Evolutionary conservation across 2,329 filamentous ascomycete species (phyloP).

Genomic region (Cladosporium sp.): DNA sequence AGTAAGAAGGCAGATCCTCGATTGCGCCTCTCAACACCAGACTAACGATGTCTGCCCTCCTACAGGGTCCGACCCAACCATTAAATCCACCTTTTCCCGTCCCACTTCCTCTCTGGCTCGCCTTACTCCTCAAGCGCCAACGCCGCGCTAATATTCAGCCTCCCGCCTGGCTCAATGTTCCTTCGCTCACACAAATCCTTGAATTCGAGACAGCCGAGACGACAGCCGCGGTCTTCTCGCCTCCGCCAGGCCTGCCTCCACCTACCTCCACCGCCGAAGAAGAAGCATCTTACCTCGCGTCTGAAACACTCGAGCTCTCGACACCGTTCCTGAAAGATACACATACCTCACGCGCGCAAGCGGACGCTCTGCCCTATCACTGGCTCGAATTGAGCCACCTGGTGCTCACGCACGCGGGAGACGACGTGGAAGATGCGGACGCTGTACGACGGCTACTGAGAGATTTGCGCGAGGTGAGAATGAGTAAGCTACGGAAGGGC

Average conservation of each 20-base stretch:
- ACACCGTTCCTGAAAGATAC: slow-evolving; percentile 70
- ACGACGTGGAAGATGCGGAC: slow-evolving; percentile 71
- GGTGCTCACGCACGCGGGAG: slow-evolving; percentile 74
- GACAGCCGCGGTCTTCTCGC: slow-evolving; percentile 66
- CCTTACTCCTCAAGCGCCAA: slow-evolving; percentile 89
- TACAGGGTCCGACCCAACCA: slow-evolving; percentile 67
- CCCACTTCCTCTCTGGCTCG: slow-evolving; percentile 85
- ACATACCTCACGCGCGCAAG: slow-evolving; percentile 62
- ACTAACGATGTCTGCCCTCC: neutral
- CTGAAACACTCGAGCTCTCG: slow-evolving; percentile 25
- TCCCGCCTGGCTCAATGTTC: slow-evolving; percentile 77
- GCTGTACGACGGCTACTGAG: slow-evolving; percentile 68
- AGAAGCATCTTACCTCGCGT: slow-evolving; percentile 22
- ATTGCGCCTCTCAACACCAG: neutral
- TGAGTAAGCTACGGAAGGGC: slow-evolving; percentile 78
- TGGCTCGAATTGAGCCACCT: slow-evolving; percentile 90
- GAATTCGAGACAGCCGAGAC: slow-evolving; percentile 66
- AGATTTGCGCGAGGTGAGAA: slow-evolving; percentile 79
- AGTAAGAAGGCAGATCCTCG: neutral
- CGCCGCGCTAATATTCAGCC: slow-evolving; percentile 87
- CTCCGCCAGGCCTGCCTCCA: slow-evolving; percentile 62
- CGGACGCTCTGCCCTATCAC: slow-evolving; percentile 78
- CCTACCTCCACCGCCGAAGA: slow-evolving; percentile 32
- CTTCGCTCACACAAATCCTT: slow-evolving; percentile 70
- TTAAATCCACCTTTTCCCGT: slow-evolving; percentile 76